Percentiles rank a stretch among this genome's conserved stretches.
Evolutionary conservation across 768 basidiomycete genomes (phyloP).

Genomic region (Mrakia frigida): DNA sequence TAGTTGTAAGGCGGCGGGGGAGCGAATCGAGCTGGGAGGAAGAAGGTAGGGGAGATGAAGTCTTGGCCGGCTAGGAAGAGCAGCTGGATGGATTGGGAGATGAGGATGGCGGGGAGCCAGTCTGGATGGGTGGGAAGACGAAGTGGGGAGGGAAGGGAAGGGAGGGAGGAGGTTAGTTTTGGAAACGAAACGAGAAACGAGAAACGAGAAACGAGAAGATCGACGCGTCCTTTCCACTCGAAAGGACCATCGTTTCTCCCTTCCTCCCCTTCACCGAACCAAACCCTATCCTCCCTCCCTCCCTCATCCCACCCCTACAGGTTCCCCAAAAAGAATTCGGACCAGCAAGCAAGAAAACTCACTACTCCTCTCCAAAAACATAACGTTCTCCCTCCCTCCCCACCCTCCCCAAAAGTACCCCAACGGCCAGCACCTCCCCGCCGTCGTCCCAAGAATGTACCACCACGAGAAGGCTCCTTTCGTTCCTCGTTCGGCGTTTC

Average conservation of each 20-base stretch:
- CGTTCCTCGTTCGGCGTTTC: constrained; percentile 15
- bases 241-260: too few species aligned
- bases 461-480: constrained; percentile 22
- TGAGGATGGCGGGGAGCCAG: constrained; percentile 7
- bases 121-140: neutral
- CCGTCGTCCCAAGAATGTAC: constrained; percentile 14
- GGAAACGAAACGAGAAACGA: neutral
- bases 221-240: too few species aligned
- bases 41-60: constrained; percentile 8
- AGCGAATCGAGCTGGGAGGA: constrained; percentile 21
- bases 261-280: too few species aligned
- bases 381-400: constrained; percentile 28
- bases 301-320: too few species aligned
- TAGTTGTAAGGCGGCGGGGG: constrained; percentile 32
- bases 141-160: neutral
- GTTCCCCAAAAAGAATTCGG: too few species aligned
- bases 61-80: constrained; percentile 15
- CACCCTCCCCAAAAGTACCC: constrained; percentile 22
- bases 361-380: constrained; percentile 30
- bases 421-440: constrained; percentile 4
- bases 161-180: neutral
- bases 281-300: too few species aligned
- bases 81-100: constrained; percentile 4
- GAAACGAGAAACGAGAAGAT: neutral
- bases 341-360: neutral